These are phyloP conservation scores for Psilocybe azurescens DNA, from an alignment of 768 basidiomycete genomes.

Conservation along the genomic window DNA sequence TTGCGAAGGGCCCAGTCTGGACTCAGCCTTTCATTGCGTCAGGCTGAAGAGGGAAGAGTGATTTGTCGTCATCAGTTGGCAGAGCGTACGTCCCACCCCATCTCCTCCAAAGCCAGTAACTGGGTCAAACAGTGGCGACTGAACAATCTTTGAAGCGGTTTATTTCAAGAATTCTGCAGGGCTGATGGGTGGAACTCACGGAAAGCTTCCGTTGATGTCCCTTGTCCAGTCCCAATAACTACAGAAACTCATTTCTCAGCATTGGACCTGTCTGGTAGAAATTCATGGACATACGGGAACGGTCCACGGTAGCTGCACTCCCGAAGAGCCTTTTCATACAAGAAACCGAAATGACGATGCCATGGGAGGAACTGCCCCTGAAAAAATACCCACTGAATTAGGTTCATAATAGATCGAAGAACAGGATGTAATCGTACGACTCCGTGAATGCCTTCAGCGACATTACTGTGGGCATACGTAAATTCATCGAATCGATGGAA, in stretches of 20 bases:
- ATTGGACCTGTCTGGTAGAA: neutral
- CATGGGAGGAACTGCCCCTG: slow-evolving; percentile 43
- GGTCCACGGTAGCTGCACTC: slow-evolving; percentile 38
- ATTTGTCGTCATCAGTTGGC: slow-evolving; percentile 20
- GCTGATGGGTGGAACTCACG: slow-evolving; percentile 17
- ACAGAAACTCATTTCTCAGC: neutral
- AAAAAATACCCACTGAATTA: neutral
- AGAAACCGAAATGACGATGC: slow-evolving; percentile 35
- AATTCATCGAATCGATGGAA: slow-evolving; percentile 3
- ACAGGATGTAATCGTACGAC: neutral
- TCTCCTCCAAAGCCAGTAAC: slow-evolving; percentile 41
- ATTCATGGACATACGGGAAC: slow-evolving; percentile 29
- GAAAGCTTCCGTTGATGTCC: slow-evolving; percentile 28
- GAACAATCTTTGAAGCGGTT: slow-evolving; percentile 24
- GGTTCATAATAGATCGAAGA: neutral
- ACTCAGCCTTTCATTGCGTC: slow-evolving; percentile 29
- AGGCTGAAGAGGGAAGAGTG: slow-evolving; percentile 12
- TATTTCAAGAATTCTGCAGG: neutral
- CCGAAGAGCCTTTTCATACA: slow-evolving; percentile 34
- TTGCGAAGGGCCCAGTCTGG: slow-evolving; percentile 36
- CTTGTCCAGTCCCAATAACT: slow-evolving; percentile 46
- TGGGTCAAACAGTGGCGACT: slow-evolving; percentile 40
- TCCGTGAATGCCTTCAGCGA: slow-evolving; percentile 1
- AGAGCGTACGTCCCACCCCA: slow-evolving; percentile 31
- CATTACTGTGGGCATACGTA: neutral